Percentiles rank a stretch among this genome's conserved stretches.
These are phyloP conservation scores for Fusarium piperis DNA, from an alignment of 2,329 filamentous ascomycete genomes.

Conservation along the genomic window DNA sequence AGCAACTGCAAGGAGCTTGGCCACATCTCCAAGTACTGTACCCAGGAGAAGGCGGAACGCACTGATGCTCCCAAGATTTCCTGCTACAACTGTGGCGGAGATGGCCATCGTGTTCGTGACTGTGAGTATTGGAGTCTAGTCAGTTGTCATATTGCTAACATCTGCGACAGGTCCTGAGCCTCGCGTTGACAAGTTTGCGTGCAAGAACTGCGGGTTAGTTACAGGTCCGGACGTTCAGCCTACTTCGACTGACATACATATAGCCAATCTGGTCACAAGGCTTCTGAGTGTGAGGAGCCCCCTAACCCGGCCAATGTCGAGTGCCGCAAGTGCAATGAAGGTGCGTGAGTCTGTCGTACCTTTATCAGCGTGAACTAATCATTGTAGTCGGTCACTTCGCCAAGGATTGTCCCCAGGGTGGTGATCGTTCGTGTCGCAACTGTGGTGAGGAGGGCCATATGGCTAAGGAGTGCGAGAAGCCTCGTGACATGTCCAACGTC, in stretches of 20 bases:
- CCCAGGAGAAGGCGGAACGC: slow-evolving; percentile 63
- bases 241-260: slow-evolving; percentile 11
- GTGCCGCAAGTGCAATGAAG: slow-evolving; percentile 72
- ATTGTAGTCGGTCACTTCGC: slow-evolving; percentile 67
- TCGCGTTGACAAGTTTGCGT: slow-evolving; percentile 71
- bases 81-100: slow-evolving; percentile 72
- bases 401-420: slow-evolving; percentile 71
- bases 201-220: slow-evolving; percentile 71
- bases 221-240: neutral
- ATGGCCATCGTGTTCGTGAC: slow-evolving; percentile 75
- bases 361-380: slow-evolving; percentile 4
- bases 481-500: slow-evolving; percentile 55
- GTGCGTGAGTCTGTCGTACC: slow-evolving; percentile 51
- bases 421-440: slow-evolving; percentile 66
- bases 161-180: slow-evolving; percentile 60
- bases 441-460: slow-evolving; percentile 71
- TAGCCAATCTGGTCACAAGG: slow-evolving; percentile 62
- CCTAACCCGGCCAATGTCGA: slow-evolving; percentile 71
- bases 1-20: slow-evolving; percentile 72
- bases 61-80: slow-evolving; percentile 58
- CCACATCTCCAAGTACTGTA: slow-evolving; percentile 69
- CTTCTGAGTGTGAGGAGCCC: slow-evolving; percentile 64
- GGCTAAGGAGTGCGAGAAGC: slow-evolving; percentile 60
- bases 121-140: slow-evolving; percentile 59
- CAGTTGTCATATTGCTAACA: slow-evolving; percentile 14